A percentile compares a stretch with the other conserved stretches of the same genome.
Conservation (phyloP, 73 alveolate genomes). For the Paramecium biaurelia region DNA sequence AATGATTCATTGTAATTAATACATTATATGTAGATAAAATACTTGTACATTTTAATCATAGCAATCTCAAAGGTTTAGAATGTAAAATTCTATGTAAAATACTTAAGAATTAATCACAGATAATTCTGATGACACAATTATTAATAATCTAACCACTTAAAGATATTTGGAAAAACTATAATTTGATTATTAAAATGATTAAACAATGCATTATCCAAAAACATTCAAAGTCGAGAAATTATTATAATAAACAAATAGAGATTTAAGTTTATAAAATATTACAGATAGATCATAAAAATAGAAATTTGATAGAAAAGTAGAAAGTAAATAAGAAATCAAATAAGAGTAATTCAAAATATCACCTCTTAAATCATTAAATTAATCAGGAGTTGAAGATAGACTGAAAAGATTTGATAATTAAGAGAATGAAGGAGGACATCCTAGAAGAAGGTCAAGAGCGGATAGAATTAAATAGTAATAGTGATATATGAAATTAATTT, state of each 20-base stretch:
- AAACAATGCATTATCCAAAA: neutral
- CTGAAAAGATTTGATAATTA: constrained; percentile 15
- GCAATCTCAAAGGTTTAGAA: neutral
- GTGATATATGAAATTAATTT: neutral
- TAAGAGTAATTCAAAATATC: neutral
- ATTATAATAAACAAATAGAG: neutral
- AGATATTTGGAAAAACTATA: constrained; percentile 2
- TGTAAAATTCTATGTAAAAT: neutral
- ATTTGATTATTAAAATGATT: neutral
- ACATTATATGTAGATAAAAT: neutral
- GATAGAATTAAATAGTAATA: neutral
- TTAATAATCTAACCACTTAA: neutral
- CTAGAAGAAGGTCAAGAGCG: constrained; percentile 39
- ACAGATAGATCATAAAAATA: neutral
- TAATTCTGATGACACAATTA: neutral
- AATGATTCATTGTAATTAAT: neutral
- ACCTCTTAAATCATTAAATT: neutral
- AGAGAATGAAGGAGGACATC: neutral
- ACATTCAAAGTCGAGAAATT: neutral
- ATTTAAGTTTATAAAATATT: neutral
- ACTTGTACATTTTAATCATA: neutral
- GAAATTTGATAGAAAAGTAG: neutral
- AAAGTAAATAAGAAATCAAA: neutral
- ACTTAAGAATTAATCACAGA: neutral
- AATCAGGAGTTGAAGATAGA: neutral